Evolutionary conservation across 495 filamentous ascomycete genomes (phyloP), one percentile per base, ranked within the genome.

Genomic region (Articulospora tetracladia): DNA sequence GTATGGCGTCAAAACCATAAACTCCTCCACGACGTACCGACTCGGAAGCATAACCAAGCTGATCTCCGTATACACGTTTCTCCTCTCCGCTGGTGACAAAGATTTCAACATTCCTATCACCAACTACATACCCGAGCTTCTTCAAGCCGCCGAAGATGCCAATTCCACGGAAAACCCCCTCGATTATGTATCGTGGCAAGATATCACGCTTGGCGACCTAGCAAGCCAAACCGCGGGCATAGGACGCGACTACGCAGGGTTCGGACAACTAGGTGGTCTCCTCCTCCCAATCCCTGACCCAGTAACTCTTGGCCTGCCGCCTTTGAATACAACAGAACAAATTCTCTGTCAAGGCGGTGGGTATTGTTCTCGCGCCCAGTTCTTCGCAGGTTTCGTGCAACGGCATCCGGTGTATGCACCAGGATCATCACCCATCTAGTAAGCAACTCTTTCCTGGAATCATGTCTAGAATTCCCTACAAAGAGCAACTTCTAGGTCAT

Each of bases 111-210:
- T 74, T 36, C 76, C 76, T 0, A 64, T 79, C 57, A 86, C 73
- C 55, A 77, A 82, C 44, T 85, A 80, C 61, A 67, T 86, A 0
- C 84, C 85, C 0, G 81, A 87, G 64, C 69, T 86, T 20, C n/a
- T 71, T 3, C 64, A 63, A 6, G 60, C 72, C 0, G 78, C 76
- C 1, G 72, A 79, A 1, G 66, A 54, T 28, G 58, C 69, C 22
- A 68, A 80, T 0, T 70, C 74, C 39, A 69, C 72, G 1, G 59
- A 82, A 34, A 76, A 80, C 0, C 27, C 57, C 10, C 73, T 77
- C 1, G 65, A 72, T 57, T 69, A 71, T 44, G 71, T 82, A 28
- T 68, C 70, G 17, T 87, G 84, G 84, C 69, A 76, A 22, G 74
- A 80, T 23, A 70, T 85, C 28, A 86, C 82, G 0, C 69, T 86